A percentile compares a stretch with the other conserved stretches of the same genome.
phyloP scores from a whole-genome alignment of 139 green algal species.

The Haematococcus lacustris region DNA sequence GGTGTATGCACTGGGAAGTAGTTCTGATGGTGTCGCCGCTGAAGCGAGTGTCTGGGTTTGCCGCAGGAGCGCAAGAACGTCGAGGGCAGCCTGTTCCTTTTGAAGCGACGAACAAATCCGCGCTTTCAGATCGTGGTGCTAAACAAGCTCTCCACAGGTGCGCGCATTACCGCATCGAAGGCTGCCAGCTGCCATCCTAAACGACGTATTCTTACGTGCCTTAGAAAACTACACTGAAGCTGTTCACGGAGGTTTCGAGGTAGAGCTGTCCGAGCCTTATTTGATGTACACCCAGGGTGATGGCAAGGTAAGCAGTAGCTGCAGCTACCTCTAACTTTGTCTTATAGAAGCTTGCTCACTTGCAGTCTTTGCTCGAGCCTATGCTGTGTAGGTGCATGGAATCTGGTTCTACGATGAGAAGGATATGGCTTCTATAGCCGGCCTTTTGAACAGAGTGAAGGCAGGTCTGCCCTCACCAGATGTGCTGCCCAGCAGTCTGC shows the following conservation, averaged over 20 bases:
- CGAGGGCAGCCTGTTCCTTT: slow-evolving; percentile 82
- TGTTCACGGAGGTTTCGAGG: slow-evolving; percentile 56
- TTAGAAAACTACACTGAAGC: slow-evolving; percentile 74
- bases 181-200: neutral
- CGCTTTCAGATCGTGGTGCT: slow-evolving; percentile 84
- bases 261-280: slow-evolving; percentile 73
- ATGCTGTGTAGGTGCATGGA: slow-evolving; percentile 62
- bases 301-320: slow-evolving; percentile 1
- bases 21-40: no score
- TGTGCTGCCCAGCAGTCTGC: neutral
- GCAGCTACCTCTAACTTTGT: neutral
- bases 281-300: slow-evolving; percentile 74
- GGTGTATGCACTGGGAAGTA: no score
- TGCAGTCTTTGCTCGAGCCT: neutral
- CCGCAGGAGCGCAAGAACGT: slow-evolving; percentile 71
- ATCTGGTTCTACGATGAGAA: slow-evolving; percentile 87
- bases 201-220: neutral
- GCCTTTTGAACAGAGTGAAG: slow-evolving; percentile 56
- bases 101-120: slow-evolving; percentile 61
- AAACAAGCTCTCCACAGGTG: slow-evolving; percentile 68
- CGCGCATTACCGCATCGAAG: neutral
- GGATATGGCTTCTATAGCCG: slow-evolving; percentile 58
- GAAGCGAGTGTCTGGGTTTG: neutral
- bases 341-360: neutral
- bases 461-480: slow-evolving; percentile 13